Percentiles rank a stretch among this genome's conserved stretches.
Conservation (phyloP, 352 stramenopile genomes). For the Phytophthora hibernalis region DNA sequence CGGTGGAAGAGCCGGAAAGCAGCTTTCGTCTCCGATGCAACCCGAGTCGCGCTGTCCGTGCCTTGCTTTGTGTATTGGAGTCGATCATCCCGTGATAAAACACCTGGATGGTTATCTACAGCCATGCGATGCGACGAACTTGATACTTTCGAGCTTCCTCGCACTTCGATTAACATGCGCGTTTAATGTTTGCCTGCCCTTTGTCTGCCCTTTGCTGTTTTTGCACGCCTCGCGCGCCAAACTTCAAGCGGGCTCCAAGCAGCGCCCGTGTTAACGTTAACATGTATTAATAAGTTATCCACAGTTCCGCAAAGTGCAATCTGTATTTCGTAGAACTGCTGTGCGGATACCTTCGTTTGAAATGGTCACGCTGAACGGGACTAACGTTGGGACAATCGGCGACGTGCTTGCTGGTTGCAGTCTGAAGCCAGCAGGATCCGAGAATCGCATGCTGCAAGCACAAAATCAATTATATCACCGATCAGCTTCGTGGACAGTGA, state of each 20-base stretch:
- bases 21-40: slow-evolving; percentile 11
- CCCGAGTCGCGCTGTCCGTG: slow-evolving; percentile 8
- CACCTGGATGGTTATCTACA: slow-evolving; percentile 2
- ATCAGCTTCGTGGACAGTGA: too few relatives aligned
- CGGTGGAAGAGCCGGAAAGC: slow-evolving; percentile 24
- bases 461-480: too few relatives aligned
- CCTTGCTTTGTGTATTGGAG: slow-evolving; percentile 16
- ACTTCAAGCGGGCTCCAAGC: background rate
- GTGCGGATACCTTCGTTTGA: background rate
- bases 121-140: slow-evolving; percentile 28
- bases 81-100: slow-evolving; percentile 21
- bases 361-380: background rate
- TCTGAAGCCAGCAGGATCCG: too few relatives aligned
- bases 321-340: background rate
- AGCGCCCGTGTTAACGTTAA: background rate
- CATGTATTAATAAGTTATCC: too few relatives aligned
- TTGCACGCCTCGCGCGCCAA: background rate
- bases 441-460: too few relatives aligned
- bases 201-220: slow-evolving; percentile 8
- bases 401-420: background rate
- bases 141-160: slow-evolving; percentile 22
- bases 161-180: slow-evolving; percentile 19
- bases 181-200: slow-evolving; percentile 10
- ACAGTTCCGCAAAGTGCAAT: background rate
- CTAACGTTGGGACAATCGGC: background rate